Conservation (phyloP, 257 asterid genomes). For the Verbascum thapsus region DNA sequence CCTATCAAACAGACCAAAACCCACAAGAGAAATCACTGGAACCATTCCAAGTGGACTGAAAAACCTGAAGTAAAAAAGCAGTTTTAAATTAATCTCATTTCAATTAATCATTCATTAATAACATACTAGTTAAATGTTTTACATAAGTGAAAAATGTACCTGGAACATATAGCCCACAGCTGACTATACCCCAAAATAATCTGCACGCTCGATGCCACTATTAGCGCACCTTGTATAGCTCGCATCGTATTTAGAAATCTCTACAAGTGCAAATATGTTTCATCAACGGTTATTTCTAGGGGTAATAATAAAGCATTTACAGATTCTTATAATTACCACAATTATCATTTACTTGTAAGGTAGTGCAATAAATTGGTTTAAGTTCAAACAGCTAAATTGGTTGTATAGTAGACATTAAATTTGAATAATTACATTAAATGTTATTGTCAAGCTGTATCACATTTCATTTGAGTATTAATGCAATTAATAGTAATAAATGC, state of each 20-base stretch:
- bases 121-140: not conserved
- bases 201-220: conserved; percentile 96
- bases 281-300: conserved; percentile 5
- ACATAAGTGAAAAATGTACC: conserved; percentile 42
- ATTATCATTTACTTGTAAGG: too few relatives aligned
- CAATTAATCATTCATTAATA: not conserved
- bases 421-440: too few relatives aligned
- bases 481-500: too few relatives aligned
- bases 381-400: too few relatives aligned
- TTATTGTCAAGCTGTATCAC: too few relatives aligned
- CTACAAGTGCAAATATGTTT: conserved; percentile 42
- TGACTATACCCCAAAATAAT: conserved; percentile 93
- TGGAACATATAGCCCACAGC: conserved; percentile 97
- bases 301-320: not conserved
- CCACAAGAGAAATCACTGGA: conserved; percentile 86
- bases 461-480: too few relatives aligned
- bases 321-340: too few relatives aligned
- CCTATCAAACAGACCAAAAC: conserved; percentile 85
- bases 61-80: conserved; percentile 53
- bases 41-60: conserved; percentile 99
- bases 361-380: too few relatives aligned
- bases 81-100: not conserved
- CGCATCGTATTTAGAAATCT: conserved; percentile 80
- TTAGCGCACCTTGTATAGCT: conserved; percentile 92
- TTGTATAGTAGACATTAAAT: too few relatives aligned